Percentiles rank a stretch among this genome's conserved stretches.
These are phyloP conservation scores for Hericium erinaceus DNA, from an alignment of 768 basidiomycete species.

Conservation along the genomic window DNA sequence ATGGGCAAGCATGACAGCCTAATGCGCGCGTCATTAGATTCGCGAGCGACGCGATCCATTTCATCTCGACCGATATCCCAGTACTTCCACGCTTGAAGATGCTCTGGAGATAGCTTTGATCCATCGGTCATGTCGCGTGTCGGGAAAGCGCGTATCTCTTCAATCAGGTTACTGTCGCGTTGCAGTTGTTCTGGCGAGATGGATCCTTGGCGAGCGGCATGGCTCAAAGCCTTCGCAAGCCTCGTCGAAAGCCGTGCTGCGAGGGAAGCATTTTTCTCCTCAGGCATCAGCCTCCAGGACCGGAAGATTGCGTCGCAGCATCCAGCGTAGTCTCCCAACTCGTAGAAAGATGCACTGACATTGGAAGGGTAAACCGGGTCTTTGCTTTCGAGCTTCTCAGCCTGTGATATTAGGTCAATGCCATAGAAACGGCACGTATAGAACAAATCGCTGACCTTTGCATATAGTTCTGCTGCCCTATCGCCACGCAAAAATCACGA, in stretches of 20 bases:
- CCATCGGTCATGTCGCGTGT: background rate
- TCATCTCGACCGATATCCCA: background rate
- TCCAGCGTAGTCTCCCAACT: conserved; percentile 9
- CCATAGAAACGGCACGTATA: background rate
- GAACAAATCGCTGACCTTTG: background rate
- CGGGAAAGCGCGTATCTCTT: background rate
- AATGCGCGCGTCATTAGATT: background rate
- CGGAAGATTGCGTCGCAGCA: conserved; percentile 12
- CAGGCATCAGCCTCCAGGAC: conserved; percentile 6
- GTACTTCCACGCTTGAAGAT: background rate
- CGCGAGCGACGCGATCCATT: background rate
- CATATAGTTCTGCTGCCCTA: background rate
- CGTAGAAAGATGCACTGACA: conserved; percentile 16
- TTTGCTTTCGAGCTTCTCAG: background rate
- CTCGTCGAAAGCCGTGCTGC: conserved; percentile 7
- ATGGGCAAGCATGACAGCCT: background rate
- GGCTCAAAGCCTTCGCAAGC: conserved; percentile 8
- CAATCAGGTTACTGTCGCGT: background rate
- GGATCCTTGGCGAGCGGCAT: background rate
- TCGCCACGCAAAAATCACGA: too few species aligned
- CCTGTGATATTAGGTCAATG: background rate
- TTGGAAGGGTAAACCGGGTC: conserved; percentile 17
- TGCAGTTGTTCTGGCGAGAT: background rate
- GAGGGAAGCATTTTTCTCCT: background rate
- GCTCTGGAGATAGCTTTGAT: background rate